A percentile compares a stretch with the other conserved stretches of the same genome.
phyloP scores from a whole-genome alignment of 2,329 filamentous ascomycete species.

The Arthrinium puccinioides region DNA sequence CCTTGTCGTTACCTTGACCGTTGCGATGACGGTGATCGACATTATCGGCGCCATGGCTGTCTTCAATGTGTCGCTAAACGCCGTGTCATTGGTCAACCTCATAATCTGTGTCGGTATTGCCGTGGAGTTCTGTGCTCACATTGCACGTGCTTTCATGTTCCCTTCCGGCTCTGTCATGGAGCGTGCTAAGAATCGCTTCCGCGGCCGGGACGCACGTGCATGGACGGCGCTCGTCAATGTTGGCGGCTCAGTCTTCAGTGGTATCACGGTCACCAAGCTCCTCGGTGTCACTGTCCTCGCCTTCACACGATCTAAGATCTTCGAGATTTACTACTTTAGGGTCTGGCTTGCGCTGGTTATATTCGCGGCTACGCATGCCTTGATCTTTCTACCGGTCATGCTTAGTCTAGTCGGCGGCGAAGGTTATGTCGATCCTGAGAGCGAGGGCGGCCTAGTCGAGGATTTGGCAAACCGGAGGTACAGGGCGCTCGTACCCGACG shows the following conservation, averaged over 20 bases:
- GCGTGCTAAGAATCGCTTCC: conserved; percentile 68
- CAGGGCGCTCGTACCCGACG: conserved; percentile 68
- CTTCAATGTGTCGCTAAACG: conserved; percentile 83
- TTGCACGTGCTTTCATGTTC: conserved; percentile 93
- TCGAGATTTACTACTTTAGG: conserved; percentile 98
- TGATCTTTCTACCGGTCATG: conserved; percentile 86
- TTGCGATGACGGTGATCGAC: conserved; percentile 88
- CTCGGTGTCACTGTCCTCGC: conserved; percentile 87
- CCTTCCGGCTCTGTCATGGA: conserved; percentile 78
- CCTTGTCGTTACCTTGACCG: conserved; percentile 74
- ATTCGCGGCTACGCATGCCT: conserved; percentile 80
- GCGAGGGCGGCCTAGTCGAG: conserved; percentile 81
- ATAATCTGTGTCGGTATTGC: conserved; percentile 96
- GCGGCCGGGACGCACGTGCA: conserved; percentile 74
- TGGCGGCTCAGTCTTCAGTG: conserved; percentile 87
- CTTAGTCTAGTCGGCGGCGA: conserved; percentile 79
- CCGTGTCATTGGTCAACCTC: conserved; percentile 89
- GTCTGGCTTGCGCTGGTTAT: conserved; percentile 90
- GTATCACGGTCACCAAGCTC: conserved; percentile 93
- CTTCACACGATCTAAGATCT: conserved; percentile 95
- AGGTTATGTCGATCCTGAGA: conserved; percentile 82
- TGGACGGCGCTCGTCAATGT: conserved; percentile 95
- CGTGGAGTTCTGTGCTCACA: conserved; percentile 96
- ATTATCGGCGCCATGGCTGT: conserved; percentile 94
- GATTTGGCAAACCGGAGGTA: conserved; percentile 77